phyloP scores from a whole-genome alignment of 768 basidiomycete genomes.

The Lentinula raphanica region DNA sequence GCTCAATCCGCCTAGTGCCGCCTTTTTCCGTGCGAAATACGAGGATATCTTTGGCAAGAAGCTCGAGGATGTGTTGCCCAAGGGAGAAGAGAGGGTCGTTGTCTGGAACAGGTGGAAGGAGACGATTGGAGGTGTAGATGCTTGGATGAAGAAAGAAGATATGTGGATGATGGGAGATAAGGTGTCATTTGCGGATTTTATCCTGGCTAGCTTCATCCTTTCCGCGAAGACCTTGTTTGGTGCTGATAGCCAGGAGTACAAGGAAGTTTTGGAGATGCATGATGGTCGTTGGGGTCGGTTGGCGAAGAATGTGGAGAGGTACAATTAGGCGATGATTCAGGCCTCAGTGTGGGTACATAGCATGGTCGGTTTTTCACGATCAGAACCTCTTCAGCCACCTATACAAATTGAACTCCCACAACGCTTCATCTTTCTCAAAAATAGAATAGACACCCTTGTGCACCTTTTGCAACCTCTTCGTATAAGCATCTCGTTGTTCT shows the following conservation, averaged over 20 bases:
- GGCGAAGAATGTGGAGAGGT: conserved; percentile 13
- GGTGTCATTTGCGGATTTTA: conserved; percentile 22
- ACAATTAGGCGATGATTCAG: conserved; percentile 4
- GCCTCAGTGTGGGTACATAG: not conserved
- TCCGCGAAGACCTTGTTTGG: conserved; percentile 14
- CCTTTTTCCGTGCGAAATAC: not conserved
- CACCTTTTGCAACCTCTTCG: too few species aligned
- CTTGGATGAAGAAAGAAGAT: conserved; percentile 8
- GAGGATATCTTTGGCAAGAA: not conserved
- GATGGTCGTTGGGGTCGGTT: conserved; percentile 19
- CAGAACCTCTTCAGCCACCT: not conserved
- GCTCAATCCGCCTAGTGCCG: not conserved
- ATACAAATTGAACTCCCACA: not conserved
- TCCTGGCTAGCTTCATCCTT: conserved; percentile 13
- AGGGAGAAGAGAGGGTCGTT: not conserved
- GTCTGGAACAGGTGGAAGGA: conserved; percentile 12
- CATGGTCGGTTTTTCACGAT: not conserved
- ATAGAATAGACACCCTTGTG: too few species aligned
- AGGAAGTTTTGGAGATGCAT: conserved; percentile 15
- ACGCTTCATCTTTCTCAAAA: not conserved
- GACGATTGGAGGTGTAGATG: conserved; percentile 10
- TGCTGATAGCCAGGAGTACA: conserved; percentile 19
- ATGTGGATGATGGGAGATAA: conserved; percentile 18
- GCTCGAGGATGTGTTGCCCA: not conserved
- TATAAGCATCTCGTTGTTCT: not conserved